A percentile compares a stretch with the other conserved stretches of the same genome.
Conservation (phyloP, 352 stramenopile species). For the Globisporangium recalcitrans region DNA sequence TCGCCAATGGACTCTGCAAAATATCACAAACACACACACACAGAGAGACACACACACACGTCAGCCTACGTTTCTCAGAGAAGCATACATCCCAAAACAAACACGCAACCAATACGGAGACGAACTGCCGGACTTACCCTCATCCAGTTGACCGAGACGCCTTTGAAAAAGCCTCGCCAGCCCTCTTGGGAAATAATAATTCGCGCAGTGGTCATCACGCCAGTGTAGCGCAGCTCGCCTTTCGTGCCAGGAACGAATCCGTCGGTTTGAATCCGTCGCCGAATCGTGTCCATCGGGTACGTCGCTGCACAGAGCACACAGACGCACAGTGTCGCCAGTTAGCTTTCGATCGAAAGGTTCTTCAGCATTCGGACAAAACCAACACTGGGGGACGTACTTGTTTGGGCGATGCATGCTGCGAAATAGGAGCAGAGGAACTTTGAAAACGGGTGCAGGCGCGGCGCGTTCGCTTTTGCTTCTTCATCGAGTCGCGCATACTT, state of each 20-base stretch:
- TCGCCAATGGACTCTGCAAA: slow-evolving; percentile 72
- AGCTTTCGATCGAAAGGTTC: too few species aligned
- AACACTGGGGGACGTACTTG: slow-evolving; percentile 50
- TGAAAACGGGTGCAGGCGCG: slow-evolving; percentile 56
- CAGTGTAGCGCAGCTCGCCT: slow-evolving; percentile 53
- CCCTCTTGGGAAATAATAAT: slow-evolving; percentile 75
- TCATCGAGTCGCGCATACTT: slow-evolving; percentile 30
- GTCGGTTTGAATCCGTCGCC: slow-evolving; percentile 78
- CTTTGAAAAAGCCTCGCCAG: slow-evolving; percentile 82
- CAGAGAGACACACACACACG: not conserved
- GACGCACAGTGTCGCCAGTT: too few species aligned
- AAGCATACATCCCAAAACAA: not conserved
- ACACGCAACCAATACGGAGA: not conserved
- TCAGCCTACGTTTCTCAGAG: not conserved
- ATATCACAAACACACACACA: slow-evolving; percentile 4
- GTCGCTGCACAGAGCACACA: slow-evolving; percentile 36
- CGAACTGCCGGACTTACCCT: slow-evolving; percentile 39
- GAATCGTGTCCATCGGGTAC: slow-evolving; percentile 84
- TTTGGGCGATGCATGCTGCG: slow-evolving; percentile 79
- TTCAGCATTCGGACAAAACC: too few species aligned
- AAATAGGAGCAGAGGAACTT: slow-evolving; percentile 86
- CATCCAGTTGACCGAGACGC: slow-evolving; percentile 85
- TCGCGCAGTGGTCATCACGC: slow-evolving; percentile 53
- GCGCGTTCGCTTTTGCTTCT: slow-evolving; percentile 18
- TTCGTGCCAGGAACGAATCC: slow-evolving; percentile 57